Evolutionary conservation across 306 rosid genomes (phyloP).

Genomic region (Canavalia ensiformis): DNA sequence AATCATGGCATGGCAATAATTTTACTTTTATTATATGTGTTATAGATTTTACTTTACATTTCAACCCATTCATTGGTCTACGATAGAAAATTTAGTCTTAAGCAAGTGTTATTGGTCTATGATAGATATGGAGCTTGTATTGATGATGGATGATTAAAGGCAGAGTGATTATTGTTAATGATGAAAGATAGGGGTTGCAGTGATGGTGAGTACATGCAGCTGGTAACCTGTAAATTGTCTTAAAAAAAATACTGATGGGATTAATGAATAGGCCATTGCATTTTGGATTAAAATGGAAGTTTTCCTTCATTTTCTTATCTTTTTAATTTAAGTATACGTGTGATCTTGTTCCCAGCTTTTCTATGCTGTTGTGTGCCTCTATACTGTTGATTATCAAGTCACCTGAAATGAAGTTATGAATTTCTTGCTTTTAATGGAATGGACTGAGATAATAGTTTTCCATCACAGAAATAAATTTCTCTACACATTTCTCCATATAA

Average conservation of each 20-base stretch:
- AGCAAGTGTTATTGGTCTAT: background rate
- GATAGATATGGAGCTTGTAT: slow-evolving; percentile 9
- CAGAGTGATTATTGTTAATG: background rate
- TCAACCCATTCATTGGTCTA: slow-evolving; percentile 12
- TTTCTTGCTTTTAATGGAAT: slow-evolving; percentile 20
- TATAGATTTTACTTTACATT: background rate
- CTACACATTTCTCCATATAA: slow-evolving; percentile 16
- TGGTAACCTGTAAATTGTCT: background rate
- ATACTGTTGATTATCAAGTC: background rate
- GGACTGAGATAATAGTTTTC: slow-evolving; percentile 6
- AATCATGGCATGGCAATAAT: background rate
- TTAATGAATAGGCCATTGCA: slow-evolving; percentile 12
- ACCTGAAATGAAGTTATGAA: background rate
- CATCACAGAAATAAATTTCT: background rate
- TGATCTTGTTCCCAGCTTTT: slow-evolving; percentile 20
- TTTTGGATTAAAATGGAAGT: slow-evolving; percentile 1
- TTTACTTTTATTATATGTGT: background rate
- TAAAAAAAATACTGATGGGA: background rate
- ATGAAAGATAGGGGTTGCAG: slow-evolving; percentile 17
- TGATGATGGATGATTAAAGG: slow-evolving; percentile 4
- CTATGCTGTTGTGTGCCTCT: background rate
- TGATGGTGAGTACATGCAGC: background rate
- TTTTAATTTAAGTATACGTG: slow-evolving; percentile 1
- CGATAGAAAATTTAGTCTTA: background rate
- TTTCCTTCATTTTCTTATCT: slow-evolving; percentile 14